Percentiles rank a stretch among this genome's conserved stretches.
These are phyloP conservation scores for Paramyrothecium roridum DNA, from an alignment of 2,329 filamentous ascomycete species.

Conservation along the genomic window DNA sequence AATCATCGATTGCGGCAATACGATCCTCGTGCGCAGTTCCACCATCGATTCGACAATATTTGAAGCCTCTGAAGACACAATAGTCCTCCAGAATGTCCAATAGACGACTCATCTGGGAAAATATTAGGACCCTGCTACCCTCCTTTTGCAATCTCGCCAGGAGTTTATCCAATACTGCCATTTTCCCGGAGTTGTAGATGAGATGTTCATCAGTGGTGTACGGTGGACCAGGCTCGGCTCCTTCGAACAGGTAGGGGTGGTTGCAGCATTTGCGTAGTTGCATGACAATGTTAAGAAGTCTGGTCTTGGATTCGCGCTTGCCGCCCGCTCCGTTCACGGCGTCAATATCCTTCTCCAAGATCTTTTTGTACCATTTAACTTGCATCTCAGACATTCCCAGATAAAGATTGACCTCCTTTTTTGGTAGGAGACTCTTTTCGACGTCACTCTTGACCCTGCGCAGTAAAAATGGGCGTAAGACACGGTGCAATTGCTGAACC, in stretches of 20 bases:
- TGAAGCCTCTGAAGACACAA: constrained; percentile 90
- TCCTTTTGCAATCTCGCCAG: constrained; percentile 78
- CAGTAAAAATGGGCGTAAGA: constrained; percentile 88
- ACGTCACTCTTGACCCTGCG: constrained; percentile 97
- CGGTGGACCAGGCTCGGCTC: constrained; percentile 92
- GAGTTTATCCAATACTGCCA: constrained; percentile 93
- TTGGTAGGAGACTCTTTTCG: constrained; percentile 93
- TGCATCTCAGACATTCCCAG: constrained; percentile 99
- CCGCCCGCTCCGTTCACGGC: constrained; percentile 95
- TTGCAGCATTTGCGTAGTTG: constrained; percentile 98
- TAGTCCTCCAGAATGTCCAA: constrained; percentile 98
- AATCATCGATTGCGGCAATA: constrained; percentile 95
- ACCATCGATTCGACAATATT: constrained; percentile 97
- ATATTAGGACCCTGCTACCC: constrained; percentile 94
- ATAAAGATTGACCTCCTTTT: constrained; percentile 96
- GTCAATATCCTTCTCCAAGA: constrained; percentile 97
- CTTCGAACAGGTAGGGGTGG: constrained; percentile 96
- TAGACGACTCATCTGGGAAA: constrained; percentile 98
- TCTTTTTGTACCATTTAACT: constrained; percentile 98
- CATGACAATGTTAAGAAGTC: constrained; percentile 98
- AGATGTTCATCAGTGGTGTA: constrained; percentile 98
- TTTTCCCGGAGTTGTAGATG: constrained; percentile 90
- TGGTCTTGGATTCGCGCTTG: constrained; percentile 96
- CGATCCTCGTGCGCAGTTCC: constrained; percentile 96
- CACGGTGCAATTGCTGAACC: constrained; percentile 90